Conservation (phyloP, 805 yeast species). For the Yarrowia alimentaria region DNA sequence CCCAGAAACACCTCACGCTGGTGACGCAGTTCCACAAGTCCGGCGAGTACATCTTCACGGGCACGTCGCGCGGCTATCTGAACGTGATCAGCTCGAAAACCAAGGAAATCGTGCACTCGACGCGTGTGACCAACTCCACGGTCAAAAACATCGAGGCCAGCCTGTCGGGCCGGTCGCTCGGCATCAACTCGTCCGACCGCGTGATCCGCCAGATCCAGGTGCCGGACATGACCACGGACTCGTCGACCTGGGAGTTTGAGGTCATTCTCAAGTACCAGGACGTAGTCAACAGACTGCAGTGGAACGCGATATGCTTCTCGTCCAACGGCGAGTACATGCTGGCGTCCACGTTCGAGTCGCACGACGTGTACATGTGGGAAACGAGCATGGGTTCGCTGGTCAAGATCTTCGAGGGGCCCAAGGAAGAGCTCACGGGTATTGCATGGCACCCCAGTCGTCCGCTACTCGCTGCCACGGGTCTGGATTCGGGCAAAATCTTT, state of each 20-base stretch:
- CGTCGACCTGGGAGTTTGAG: constrained; percentile 52
- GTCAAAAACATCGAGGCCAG: constrained; percentile 75
- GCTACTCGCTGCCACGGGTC: constrained; percentile 75
- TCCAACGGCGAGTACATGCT: constrained; percentile 77
- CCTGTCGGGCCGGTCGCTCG: constrained; percentile 48
- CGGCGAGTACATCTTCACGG: constrained; percentile 61
- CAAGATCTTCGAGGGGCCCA: constrained; percentile 85
- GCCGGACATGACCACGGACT: constrained; percentile 39
- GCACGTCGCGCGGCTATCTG: constrained; percentile 79
- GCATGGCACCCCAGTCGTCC: constrained; percentile 82
- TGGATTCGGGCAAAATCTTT: constrained; percentile 78
- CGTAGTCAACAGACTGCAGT: constrained; percentile 80
- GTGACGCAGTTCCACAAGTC: constrained; percentile 51
- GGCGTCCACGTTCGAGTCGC: constrained; percentile 86
- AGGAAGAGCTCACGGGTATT: constrained; percentile 80
- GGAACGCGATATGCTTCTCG: constrained; percentile 79
- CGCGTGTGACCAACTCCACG: constrained; percentile 63
- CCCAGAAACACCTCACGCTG: constrained; percentile 46
- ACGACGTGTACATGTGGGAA: constrained; percentile 91
- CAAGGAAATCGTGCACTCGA: constrained; percentile 45
- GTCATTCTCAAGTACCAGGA: constrained; percentile 84
- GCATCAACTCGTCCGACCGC: constrained; percentile 40
- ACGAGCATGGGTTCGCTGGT: constrained; percentile 82
- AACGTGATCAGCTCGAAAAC: constrained; percentile 44
- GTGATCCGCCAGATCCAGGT: constrained; percentile 37